phyloP scores from a whole-genome alignment of 352 stramenopile species.

The Pythium vanterpoolii region DNA sequence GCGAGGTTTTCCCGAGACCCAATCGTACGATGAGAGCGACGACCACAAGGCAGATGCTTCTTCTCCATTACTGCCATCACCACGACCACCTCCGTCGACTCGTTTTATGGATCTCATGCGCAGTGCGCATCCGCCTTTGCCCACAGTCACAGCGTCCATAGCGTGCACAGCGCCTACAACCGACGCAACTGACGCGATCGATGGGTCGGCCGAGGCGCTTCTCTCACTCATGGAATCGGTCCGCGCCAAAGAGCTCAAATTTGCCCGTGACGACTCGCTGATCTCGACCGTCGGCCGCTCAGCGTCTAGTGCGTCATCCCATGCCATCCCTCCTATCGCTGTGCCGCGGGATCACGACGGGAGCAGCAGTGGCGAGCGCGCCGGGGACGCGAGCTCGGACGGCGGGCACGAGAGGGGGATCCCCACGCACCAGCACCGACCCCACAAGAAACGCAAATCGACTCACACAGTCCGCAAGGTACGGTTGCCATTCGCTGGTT shows the following conservation, averaged over 20 bases:
- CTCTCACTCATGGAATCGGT: constrained; percentile 21
- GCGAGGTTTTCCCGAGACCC: neutral
- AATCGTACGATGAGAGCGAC: neutral
- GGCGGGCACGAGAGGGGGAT: neutral
- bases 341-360: neutral
- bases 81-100: neutral
- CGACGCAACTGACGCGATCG: neutral
- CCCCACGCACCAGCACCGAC: neutral
- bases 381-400: constrained; percentile 4
- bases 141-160: neutral
- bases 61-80: neutral
- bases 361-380: constrained; percentile 1
- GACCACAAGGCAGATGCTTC: neutral
- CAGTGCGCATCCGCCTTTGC: neutral
- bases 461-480: constrained; percentile 21
- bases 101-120: neutral
- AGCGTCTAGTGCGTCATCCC: neutral
- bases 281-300: neutral
- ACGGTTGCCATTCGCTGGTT: neutral
- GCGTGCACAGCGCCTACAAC: neutral
- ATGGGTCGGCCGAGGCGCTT: constrained; percentile 16
- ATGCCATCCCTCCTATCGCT: too few relatives aligned
- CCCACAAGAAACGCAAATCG: constrained; percentile 25
- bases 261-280: neutral
- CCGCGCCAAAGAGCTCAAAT: neutral